Conservation (phyloP, 257 asterid species). For the Coffea eugenioides region DNA sequence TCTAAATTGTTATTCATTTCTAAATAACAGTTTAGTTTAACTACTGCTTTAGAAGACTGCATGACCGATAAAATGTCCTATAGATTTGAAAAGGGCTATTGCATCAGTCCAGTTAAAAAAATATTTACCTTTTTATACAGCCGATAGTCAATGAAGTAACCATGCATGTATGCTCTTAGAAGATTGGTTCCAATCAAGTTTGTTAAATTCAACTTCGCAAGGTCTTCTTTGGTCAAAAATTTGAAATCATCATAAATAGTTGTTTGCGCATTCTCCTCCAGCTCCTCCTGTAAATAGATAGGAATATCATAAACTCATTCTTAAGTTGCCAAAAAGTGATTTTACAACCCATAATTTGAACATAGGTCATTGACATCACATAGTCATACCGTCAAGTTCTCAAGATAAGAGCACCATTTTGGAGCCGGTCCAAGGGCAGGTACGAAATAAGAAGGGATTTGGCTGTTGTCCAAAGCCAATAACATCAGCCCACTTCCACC, state of each 20-base stretch:
- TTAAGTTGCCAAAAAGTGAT: not conserved
- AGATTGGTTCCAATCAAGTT: slow-evolving; percentile 79
- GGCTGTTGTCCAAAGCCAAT: slow-evolving; percentile 87
- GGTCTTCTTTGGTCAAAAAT: slow-evolving; percentile 86
- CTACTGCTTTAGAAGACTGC: not conserved
- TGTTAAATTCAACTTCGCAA: slow-evolving; percentile 65
- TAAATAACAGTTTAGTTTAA: not conserved
- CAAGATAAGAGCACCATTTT: slow-evolving; percentile 87
- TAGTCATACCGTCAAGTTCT: slow-evolving; percentile 66
- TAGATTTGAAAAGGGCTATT: not conserved
- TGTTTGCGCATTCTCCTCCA: slow-evolving; percentile 86
- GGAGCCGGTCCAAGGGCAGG: slow-evolving; percentile 99
- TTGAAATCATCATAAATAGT: slow-evolving; percentile 89
- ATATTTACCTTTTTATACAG: slow-evolving; percentile 75
- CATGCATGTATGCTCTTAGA: slow-evolving; percentile 92
- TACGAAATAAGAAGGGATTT: slow-evolving; percentile 87
- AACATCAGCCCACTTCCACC: slow-evolving; percentile 74
- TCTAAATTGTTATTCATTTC: not conserved
- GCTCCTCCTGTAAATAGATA: slow-evolving; percentile 68
- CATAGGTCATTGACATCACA: slow-evolving; percentile 17
- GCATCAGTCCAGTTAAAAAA: not conserved
- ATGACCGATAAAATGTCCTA: not conserved
- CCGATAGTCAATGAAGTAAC: slow-evolving; percentile 76
- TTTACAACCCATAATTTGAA: slow-evolving; percentile 10
- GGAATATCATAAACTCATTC: not conserved